phyloP scores from a whole-genome alignment of 352 stramenopile species.

The Phytophthora sojae region DNA sequence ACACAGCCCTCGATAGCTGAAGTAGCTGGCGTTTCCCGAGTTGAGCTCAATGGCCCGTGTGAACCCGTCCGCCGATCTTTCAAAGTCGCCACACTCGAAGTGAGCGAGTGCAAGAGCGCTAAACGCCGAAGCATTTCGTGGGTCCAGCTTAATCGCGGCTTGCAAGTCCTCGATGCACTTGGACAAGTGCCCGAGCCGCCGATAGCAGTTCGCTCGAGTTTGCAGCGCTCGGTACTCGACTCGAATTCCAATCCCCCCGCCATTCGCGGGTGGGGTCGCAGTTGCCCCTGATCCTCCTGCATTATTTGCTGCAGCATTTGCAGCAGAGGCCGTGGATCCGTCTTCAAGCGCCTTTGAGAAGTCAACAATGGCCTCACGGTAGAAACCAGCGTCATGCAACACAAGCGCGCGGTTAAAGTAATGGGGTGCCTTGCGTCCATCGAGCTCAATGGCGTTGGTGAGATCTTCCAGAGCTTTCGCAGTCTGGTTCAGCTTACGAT shows the following conservation, averaged over 20 bases:
- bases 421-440: slow-evolving; percentile 73
- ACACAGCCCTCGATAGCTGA: slow-evolving; percentile 71
- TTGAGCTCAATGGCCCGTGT: slow-evolving; percentile 74
- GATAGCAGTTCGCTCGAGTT: slow-evolving; percentile 70
- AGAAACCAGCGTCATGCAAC: slow-evolving; percentile 70
- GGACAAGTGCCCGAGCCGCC: slow-evolving; percentile 57
- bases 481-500: slow-evolving; percentile 74
- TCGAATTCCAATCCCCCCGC: slow-evolving; percentile 51
- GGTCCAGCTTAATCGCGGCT: slow-evolving; percentile 72
- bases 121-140: slow-evolving; percentile 70
- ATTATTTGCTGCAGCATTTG: slow-evolving; percentile 9
- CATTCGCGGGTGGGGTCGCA: not conserved
- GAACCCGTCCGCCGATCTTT: slow-evolving; percentile 68
- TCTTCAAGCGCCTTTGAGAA: slow-evolving; percentile 83
- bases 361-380: slow-evolving; percentile 73
- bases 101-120: slow-evolving; percentile 70
- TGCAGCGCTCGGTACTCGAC: slow-evolving; percentile 78
- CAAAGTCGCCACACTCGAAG: slow-evolving; percentile 60
- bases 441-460: slow-evolving; percentile 74
- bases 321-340: slow-evolving; percentile 34
- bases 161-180: slow-evolving; percentile 84
- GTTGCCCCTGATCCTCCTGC: slow-evolving; percentile 7
- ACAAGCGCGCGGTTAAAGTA: slow-evolving; percentile 84
- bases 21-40: slow-evolving; percentile 63
- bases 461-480: slow-evolving; percentile 72